Percentiles rank a stretch among this genome's conserved stretches.
Conservation (phyloP, 768 basidiomycete genomes). For the Psilocybe azurescens region DNA sequence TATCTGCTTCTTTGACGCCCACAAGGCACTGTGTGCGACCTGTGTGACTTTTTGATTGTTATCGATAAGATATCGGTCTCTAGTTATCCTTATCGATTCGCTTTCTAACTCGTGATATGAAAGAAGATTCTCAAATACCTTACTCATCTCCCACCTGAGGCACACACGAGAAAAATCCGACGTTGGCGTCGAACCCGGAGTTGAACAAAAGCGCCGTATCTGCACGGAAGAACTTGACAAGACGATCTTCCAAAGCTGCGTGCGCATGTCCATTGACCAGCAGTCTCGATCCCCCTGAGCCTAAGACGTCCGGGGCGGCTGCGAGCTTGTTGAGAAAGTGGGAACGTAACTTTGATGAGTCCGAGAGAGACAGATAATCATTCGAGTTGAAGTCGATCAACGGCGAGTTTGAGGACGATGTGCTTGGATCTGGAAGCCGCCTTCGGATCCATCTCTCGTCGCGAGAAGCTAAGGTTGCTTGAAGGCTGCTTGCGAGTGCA, state of each 20-base stretch:
- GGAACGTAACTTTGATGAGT: slow-evolving; percentile 57
- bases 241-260: slow-evolving; percentile 69
- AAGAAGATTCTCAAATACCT: too few species aligned
- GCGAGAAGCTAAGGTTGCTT: slow-evolving; percentile 64
- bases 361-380: slow-evolving; percentile 87
- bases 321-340: slow-evolving; percentile 62
- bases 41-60: too few species aligned
- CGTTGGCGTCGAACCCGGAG: slow-evolving; percentile 93
- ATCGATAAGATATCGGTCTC: too few species aligned
- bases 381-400: slow-evolving; percentile 84
- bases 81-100: too few species aligned
- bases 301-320: slow-evolving; percentile 64
- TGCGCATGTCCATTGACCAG: slow-evolving; percentile 81
- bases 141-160: slow-evolving; percentile 74
- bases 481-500: slow-evolving; percentile 43
- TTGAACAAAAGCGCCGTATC: slow-evolving; percentile 83
- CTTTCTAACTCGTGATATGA: slow-evolving; percentile 46
- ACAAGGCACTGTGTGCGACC: too few species aligned
- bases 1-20: too few species aligned
- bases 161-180: slow-evolving; percentile 80
- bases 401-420: slow-evolving; percentile 37
- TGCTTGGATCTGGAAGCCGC: slow-evolving; percentile 61
- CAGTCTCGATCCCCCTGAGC: slow-evolving; percentile 89
- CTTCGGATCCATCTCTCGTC: slow-evolving; percentile 73
- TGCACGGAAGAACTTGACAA: slow-evolving; percentile 65